These are phyloP conservation scores for Cladosporium colombiae DNA, from an alignment of 2,329 filamentous ascomycete species.

Conservation along the genomic window DNA sequence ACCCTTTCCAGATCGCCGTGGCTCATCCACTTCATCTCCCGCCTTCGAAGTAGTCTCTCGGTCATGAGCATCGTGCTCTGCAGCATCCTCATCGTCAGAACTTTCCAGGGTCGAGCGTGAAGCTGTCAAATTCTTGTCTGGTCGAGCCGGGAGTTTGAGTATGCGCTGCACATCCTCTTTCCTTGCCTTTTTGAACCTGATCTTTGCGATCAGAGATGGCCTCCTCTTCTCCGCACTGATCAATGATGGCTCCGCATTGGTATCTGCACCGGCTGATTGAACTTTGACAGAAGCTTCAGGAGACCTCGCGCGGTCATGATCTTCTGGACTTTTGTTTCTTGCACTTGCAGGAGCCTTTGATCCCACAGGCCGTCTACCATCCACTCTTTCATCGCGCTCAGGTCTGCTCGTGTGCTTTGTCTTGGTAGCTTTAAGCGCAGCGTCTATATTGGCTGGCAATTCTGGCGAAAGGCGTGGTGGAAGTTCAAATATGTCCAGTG, in stretches of 20 bases:
- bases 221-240: background rate
- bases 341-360: background rate
- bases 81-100: conserved; percentile 20
- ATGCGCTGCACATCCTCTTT: conserved; percentile 32
- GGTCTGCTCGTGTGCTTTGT: background rate
- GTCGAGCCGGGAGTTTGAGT: conserved; percentile 32
- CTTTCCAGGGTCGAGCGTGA: conserved; percentile 4
- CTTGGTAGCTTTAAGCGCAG: conserved; percentile 46
- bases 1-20: conserved; percentile 26
- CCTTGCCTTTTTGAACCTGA: conserved; percentile 33
- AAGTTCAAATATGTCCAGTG: conserved; percentile 38
- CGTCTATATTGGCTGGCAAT: conserved; percentile 57
- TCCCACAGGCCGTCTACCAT: conserved; percentile 1
- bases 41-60: conserved; percentile 23
- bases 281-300: background rate
- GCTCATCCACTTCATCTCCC: conserved; percentile 14
- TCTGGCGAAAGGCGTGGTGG: conserved; percentile 60
- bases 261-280: background rate
- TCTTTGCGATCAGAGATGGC: conserved; percentile 25
- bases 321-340: background rate
- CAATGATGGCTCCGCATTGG: background rate
- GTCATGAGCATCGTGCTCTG: conserved; percentile 20
- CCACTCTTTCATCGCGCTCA: background rate
- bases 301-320: background rate
- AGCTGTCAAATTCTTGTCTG: conserved; percentile 23